Conservation (phyloP, 202 grass and related monocot species). For the Cymbopogon flexuosus region DNA sequence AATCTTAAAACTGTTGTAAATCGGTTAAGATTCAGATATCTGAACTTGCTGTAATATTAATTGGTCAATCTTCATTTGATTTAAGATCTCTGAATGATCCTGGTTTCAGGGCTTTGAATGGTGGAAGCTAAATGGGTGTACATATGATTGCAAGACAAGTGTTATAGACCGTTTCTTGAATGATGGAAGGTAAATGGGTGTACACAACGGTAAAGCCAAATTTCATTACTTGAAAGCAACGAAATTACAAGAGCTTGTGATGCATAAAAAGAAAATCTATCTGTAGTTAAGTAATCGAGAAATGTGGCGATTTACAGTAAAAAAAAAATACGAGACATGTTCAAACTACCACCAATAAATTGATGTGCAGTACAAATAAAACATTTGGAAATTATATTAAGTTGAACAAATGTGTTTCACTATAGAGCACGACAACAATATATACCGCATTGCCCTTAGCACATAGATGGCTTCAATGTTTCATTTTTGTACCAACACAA, state of each 20-base stretch:
- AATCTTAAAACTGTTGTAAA: not conserved
- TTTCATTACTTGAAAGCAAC: too few relatives aligned
- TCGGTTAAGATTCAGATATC: not conserved
- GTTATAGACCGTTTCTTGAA: not conserved
- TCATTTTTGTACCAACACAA: not conserved
- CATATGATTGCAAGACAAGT: not conserved
- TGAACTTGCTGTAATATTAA: not conserved
- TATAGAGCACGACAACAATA: not conserved
- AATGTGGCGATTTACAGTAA: not conserved
- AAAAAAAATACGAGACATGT: not conserved
- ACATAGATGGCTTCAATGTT: not conserved
- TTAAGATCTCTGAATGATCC: not conserved
- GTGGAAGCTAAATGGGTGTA: not conserved
- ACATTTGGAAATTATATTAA: not conserved
- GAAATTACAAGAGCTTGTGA: too few relatives aligned
- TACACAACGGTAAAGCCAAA: too few relatives aligned
- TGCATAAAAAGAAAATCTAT: not conserved
- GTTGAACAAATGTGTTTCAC: not conserved
- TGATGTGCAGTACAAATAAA: not conserved
- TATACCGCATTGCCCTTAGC: not conserved
- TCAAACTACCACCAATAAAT: not conserved
- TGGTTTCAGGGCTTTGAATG: not conserved
- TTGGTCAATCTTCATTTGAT: not conserved
- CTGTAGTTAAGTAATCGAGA: not conserved
- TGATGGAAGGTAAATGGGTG: too few relatives aligned